Conservation (phyloP, 2,329 filamentous ascomycete genomes). For the Laburnicola sp. region DNA sequence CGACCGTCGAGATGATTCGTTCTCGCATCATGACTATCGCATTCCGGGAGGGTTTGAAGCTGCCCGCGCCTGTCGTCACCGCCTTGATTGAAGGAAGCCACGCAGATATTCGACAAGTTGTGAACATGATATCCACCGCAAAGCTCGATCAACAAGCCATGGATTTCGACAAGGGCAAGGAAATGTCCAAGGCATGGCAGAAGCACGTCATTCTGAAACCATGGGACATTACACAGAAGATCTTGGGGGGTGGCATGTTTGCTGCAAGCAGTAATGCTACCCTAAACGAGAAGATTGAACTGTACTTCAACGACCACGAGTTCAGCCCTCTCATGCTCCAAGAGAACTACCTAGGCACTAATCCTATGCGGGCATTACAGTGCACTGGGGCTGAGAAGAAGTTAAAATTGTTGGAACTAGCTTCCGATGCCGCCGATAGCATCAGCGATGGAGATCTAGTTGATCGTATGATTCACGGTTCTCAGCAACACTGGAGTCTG, state of each 20-base stretch:
- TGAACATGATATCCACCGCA: conserved; percentile 96
- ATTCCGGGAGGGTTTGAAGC: conserved; percentile 84
- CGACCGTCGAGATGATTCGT: conserved; percentile 87
- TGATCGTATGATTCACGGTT: conserved; percentile 97
- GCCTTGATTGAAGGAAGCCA: conserved; percentile 93
- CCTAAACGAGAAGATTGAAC: conserved; percentile 95
- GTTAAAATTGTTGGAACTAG: conserved; percentile 81
- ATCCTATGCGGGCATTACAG: conserved; percentile 66
- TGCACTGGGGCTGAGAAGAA: conserved; percentile 70
- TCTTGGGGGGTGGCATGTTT: conserved; percentile 86
- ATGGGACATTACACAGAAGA: conserved; percentile 96
- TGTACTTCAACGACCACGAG: conserved; percentile 99
- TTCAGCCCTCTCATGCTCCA: conserved; percentile 98
- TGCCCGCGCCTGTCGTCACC: conserved; percentile 81
- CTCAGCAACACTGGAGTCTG: conserved; percentile 96
- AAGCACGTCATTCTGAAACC: conserved; percentile 96
- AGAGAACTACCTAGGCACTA: conserved; percentile 91
- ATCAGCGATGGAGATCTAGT: conserved; percentile 97
- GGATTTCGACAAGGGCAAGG: conserved; percentile 82
- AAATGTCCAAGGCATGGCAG: conserved; percentile 98
- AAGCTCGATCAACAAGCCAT: conserved; percentile 83
- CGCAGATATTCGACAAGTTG: conserved; percentile 94
- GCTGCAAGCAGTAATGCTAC: conserved; percentile 79
- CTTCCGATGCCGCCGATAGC: conserved; percentile 86
- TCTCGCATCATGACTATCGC: conserved; percentile 94